Conservation (phyloP, 2,329 filamentous ascomycete species). For the Aspergillus ruber region DNA sequence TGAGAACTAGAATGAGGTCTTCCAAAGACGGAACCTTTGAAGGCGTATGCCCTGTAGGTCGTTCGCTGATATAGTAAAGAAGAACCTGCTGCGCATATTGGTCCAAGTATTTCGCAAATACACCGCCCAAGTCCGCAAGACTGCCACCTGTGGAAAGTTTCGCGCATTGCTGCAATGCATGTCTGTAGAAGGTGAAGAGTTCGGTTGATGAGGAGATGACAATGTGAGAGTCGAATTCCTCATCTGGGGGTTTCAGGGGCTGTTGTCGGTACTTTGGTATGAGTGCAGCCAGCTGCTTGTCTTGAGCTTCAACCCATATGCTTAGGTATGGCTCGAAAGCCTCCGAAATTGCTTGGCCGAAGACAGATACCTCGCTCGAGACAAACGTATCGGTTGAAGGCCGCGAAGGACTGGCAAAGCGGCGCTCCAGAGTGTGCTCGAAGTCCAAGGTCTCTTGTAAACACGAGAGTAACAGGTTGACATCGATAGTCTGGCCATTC, state of each 20-base stretch:
- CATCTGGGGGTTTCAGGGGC: slow-evolving; percentile 70
- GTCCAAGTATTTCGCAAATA: slow-evolving; percentile 87
- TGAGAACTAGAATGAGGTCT: slow-evolving; percentile 78
- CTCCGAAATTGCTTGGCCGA: slow-evolving; percentile 86
- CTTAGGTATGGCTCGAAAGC: slow-evolving; percentile 97
- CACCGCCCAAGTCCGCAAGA: slow-evolving; percentile 75
- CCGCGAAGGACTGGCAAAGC: slow-evolving; percentile 64
- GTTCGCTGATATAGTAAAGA: slow-evolving; percentile 61
- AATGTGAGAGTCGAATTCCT: slow-evolving; percentile 84
- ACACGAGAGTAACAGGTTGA: slow-evolving; percentile 80
- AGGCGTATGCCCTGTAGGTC: slow-evolving; percentile 49
- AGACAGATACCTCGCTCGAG: slow-evolving; percentile 69
- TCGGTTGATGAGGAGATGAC: slow-evolving; percentile 94
- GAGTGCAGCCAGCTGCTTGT: slow-evolving; percentile 74
- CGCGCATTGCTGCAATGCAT: slow-evolving; percentile 87
- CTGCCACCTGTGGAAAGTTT: slow-evolving; percentile 90
- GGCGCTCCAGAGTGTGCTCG: slow-evolving; percentile 80
- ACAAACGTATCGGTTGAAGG: slow-evolving; percentile 85
- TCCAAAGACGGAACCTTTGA: slow-evolving; percentile 53
- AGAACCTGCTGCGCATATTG: slow-evolving; percentile 92
- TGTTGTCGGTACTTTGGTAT: slow-evolving; percentile 84
- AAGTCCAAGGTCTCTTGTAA: slow-evolving; percentile 95
- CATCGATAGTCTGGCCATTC: slow-evolving; percentile 73
- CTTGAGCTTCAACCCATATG: slow-evolving; percentile 94
- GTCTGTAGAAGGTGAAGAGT: slow-evolving; percentile 93